phyloP scores from a whole-genome alignment of 108 stramenopile species.

The Pseudonitzschia pungens region DNA sequence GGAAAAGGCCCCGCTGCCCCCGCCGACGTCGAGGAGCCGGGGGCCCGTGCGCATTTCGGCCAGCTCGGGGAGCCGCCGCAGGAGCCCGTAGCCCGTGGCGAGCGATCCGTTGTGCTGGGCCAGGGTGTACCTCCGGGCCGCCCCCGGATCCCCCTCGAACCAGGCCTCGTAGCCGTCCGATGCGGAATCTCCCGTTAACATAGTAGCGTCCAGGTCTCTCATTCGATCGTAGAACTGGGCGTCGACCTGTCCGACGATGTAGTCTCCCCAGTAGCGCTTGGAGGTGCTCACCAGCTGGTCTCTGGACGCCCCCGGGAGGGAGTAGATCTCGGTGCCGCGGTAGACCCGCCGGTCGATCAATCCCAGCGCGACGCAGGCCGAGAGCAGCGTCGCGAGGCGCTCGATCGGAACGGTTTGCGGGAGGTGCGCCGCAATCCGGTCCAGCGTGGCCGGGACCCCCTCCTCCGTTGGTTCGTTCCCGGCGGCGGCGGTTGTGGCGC shows the following conservation, averaged over 20 bases:
- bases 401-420: constrained; percentile 4
- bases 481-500: not conserved
- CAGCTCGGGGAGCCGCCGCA: constrained; percentile 21
- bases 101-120: constrained; percentile 39
- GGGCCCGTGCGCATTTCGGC: not conserved
- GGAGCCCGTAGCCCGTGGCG: constrained; percentile 31
- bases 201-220: constrained; percentile 17
- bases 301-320: constrained; percentile 26
- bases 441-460: constrained; percentile 7
- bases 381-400: constrained; percentile 23
- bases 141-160: constrained; percentile 29
- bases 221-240: constrained; percentile 34
- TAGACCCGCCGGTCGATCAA: constrained; percentile 13
- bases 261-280: constrained; percentile 34
- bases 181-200: constrained; percentile 10
- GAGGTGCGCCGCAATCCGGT: not conserved
- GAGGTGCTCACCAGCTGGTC: constrained; percentile 26
- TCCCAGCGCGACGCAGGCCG: constrained; percentile 27
- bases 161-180: constrained; percentile 35
- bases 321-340: constrained; percentile 15
- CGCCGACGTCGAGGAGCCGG: constrained; percentile 28
- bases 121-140: constrained; percentile 25
- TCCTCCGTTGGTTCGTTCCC: not conserved
- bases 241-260: constrained; percentile 27
- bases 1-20: constrained; percentile 33